These are phyloP conservation scores for Leucosporidium scottii DNA, from an alignment of 768 basidiomycete genomes.

Conservation along the genomic window DNA sequence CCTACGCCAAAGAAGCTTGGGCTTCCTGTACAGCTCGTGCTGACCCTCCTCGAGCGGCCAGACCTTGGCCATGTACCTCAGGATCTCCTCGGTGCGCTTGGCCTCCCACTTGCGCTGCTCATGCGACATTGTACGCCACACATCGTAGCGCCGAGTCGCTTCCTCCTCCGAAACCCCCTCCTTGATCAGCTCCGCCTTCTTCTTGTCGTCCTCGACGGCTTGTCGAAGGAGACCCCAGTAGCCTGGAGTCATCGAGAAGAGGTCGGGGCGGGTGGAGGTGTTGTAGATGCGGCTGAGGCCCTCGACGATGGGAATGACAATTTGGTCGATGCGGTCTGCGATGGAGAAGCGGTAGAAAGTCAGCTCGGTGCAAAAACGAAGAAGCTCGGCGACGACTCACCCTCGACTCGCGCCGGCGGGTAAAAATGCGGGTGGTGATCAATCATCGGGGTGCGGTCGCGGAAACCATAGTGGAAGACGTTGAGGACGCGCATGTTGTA, in stretches of 20 bases:
- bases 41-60: slow-evolving; percentile 1
- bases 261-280: slow-evolving; percentile 11
- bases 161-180: not conserved
- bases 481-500: slow-evolving; percentile 22
- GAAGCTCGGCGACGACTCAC: not conserved
- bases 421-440: slow-evolving; percentile 16
- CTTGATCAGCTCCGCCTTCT: not conserved
- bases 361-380: not conserved
- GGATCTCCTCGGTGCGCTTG: slow-evolving; percentile 1
- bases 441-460: slow-evolving; percentile 3
- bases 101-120: slow-evolving; percentile 12
- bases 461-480: slow-evolving; percentile 32
- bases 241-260: slow-evolving; percentile 19
- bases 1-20: slow-evolving; percentile 23
- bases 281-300: slow-evolving; percentile 2
- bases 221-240: slow-evolving; percentile 24
- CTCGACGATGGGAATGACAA: slow-evolving; percentile 18
- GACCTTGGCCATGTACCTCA: slow-evolving; percentile 10
- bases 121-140: slow-evolving; percentile 2
- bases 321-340: slow-evolving; percentile 25
- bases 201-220: slow-evolving; percentile 8
- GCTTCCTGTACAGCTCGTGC: not conserved
- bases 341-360: no score
- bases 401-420: slow-evolving; percentile 20
- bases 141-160: not conserved